Conservation (phyloP, 2,329 filamentous ascomycete genomes). For the Fusarium veterinarium region DNA sequence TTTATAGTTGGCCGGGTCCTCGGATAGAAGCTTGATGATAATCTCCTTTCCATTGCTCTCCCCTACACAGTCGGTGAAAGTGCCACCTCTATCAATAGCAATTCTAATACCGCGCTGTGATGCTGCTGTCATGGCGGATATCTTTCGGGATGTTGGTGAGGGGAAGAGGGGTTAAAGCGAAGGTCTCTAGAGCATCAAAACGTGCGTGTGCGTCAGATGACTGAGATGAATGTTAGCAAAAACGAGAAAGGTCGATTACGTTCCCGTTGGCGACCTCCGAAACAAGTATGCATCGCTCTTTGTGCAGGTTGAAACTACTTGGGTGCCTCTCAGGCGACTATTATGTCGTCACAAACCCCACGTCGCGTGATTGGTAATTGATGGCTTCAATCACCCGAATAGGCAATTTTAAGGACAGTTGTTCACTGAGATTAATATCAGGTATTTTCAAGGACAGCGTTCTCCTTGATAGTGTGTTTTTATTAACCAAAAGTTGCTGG, state of each 20-base stretch:
- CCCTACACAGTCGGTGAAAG: slow-evolving; percentile 92
- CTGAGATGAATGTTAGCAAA: background rate
- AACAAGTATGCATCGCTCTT: slow-evolving; percentile 7
- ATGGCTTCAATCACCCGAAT: slow-evolving; percentile 10
- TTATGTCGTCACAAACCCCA: slow-evolving; percentile 38
- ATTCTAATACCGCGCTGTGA: slow-evolving; percentile 74
- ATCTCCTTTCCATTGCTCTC: slow-evolving; percentile 83
- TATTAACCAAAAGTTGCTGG: background rate
- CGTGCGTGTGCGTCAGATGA: background rate
- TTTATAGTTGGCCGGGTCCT: slow-evolving; percentile 89
- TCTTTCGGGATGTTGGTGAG: slow-evolving; percentile 15
- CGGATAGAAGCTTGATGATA: slow-evolving; percentile 88
- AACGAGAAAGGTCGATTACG: background rate
- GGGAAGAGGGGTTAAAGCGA: slow-evolving; percentile 19
- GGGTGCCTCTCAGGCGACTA: background rate
- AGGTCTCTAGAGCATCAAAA: background rate
- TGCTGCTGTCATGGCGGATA: slow-evolving; percentile 50
- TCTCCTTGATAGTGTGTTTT: background rate
- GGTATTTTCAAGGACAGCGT: background rate
- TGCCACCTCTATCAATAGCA: slow-evolving; percentile 84
- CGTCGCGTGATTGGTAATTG: slow-evolving; percentile 36
- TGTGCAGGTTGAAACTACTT: slow-evolving; percentile 16
- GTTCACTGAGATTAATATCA: background rate
- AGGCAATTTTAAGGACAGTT: slow-evolving; percentile 8
- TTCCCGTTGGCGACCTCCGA: background rate